A percentile compares a stretch with the other conserved stretches of the same genome.
Conservation (phyloP, 306 rosid genomes). For the Erythrophleum fordii region DNA sequence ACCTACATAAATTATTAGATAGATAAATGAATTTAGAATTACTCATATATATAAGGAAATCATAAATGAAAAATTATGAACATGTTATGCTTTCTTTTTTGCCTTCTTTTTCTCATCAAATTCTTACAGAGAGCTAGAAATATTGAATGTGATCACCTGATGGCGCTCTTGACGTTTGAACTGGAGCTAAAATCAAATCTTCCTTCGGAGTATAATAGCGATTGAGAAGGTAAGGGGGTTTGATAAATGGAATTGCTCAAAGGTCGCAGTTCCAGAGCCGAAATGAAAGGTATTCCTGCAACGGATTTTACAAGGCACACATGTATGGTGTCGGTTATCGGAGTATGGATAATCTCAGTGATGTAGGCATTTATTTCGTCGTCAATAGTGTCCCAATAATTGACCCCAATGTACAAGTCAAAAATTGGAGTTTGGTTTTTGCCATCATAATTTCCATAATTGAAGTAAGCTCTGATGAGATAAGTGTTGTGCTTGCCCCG, state of each 20-base stretch:
- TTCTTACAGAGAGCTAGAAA: not conserved
- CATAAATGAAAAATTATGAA: too few species aligned
- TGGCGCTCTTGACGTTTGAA: too few species aligned
- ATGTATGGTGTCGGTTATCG: conserved; percentile 27
- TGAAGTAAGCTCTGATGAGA: conserved; percentile 49
- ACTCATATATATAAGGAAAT: too few species aligned
- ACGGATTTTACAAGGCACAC: conserved; percentile 48
- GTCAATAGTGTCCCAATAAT: conserved; percentile 44
- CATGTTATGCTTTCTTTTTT: too few species aligned
- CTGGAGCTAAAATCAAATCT: conserved; percentile 39
- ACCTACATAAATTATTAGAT: not conserved
- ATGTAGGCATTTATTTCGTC: accelerated
- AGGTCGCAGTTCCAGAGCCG: conserved; percentile 47
- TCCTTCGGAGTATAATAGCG: not conserved
- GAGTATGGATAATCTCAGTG: conserved; percentile 34
- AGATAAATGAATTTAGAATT: too few species aligned
- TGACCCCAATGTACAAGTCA: conserved; percentile 49
- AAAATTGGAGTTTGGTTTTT: conserved; percentile 36
- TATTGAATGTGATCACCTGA: not conserved
- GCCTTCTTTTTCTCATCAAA: too few species aligned
- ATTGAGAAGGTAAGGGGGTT: not conserved
- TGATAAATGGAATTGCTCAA: conserved; percentile 17
- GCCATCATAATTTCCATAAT: conserved; percentile 48
- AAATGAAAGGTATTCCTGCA: conserved; percentile 5
- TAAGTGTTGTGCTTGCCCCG: conserved; percentile 35